phyloP scores from a whole-genome alignment of 2,329 filamentous ascomycete genomes.

The Sporothrix brunneoviolacea region DNA sequence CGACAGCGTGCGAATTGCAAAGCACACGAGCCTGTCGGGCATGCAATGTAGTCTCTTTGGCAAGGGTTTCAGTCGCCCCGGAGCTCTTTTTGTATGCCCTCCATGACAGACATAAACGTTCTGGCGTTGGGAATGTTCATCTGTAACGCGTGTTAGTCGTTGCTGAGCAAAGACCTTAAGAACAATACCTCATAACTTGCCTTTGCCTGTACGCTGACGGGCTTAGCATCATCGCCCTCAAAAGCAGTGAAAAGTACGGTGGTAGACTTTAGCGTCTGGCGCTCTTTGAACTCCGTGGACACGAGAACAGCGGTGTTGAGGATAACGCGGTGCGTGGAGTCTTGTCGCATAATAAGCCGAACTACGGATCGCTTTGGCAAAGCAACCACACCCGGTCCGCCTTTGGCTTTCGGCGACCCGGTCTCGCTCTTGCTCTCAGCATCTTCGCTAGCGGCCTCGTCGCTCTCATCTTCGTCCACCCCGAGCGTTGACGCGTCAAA shows the following conservation, averaged over 20 bases:
- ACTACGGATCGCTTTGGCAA: slow-evolving; percentile 42
- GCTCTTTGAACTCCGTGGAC: slow-evolving; percentile 72
- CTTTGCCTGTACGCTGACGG: slow-evolving; percentile 55
- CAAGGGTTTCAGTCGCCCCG: slow-evolving; percentile 25
- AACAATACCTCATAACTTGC: slow-evolving; percentile 32
- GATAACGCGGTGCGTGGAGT: slow-evolving; percentile 79
- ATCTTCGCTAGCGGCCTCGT: slow-evolving; percentile 22
- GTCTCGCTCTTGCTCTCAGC: slow-evolving; percentile 22
- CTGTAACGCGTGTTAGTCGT: slow-evolving; percentile 25
- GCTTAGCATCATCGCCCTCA: slow-evolving; percentile 47
- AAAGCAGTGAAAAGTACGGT: slow-evolving; percentile 61
- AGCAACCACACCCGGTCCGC: neutral
- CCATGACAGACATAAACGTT: slow-evolving; percentile 43
- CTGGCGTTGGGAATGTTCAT: slow-evolving; percentile 49
- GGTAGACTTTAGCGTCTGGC: slow-evolving; percentile 64
- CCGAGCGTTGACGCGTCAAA: slow-evolving; percentile 20
- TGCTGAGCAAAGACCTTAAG: neutral
- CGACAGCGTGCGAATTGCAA: too few relatives aligned
- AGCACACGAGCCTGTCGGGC: too few relatives aligned
- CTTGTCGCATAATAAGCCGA: slow-evolving; percentile 83
- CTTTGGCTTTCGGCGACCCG: slow-evolving; percentile 12
- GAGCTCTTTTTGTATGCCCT: slow-evolving; percentile 45
- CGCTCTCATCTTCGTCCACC: slow-evolving; percentile 20
- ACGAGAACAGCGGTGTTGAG: slow-evolving; percentile 78
- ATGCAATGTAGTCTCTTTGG: too few relatives aligned